Evolutionary conservation across 805 yeast genomes (phyloP), one percentile per base, ranked within the genome.

Genomic region (Starmera amethionina): DNA sequence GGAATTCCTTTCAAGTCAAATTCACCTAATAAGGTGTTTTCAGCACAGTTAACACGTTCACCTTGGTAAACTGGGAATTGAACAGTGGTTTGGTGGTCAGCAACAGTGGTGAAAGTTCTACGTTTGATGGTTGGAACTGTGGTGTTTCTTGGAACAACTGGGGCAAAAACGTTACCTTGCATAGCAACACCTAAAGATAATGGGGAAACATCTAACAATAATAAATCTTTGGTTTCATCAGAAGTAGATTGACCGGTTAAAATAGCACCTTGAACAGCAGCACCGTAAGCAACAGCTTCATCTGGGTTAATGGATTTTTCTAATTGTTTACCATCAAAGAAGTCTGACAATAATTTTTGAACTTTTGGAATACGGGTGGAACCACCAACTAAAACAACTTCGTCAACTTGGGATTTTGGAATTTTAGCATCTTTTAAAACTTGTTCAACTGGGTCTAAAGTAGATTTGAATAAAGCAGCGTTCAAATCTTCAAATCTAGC

Each of bases 41-140:
- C 97, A 64, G 82, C 73, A 70, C 96, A 88, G 88, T 88, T 84
- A 62, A 90, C 95, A 78, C 98, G 93, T 79, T 90, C 98, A 82
- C 98, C 98, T 79, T 90, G 97, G 81, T 83, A 90, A 54, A 90
- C 97, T 71, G 95, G 97, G 84, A 90, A 88, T 72, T 86, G 93
- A 53, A 90, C 97, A 56, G 96, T 86, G 63, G 97, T 90, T 77
- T 90, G 98, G 79, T 86, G 87, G 79, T 90, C 98, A 59, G 84
- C 95, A 63, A 86, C 95, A 56, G 98, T 90, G 65, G 98, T 88
- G 87, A 90, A 90, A 58, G 95, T 90, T 77, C 95, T 88, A 66
- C 96, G 83, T 84, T 90, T 90, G 73, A 88, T 84, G 70, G 97
- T 90, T 72, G 98, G 98, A 59, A 90, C 95, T 61, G 97, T 90